Conservation (phyloP, 805 yeast genomes). For the Candida vartiovaarae region DNA sequence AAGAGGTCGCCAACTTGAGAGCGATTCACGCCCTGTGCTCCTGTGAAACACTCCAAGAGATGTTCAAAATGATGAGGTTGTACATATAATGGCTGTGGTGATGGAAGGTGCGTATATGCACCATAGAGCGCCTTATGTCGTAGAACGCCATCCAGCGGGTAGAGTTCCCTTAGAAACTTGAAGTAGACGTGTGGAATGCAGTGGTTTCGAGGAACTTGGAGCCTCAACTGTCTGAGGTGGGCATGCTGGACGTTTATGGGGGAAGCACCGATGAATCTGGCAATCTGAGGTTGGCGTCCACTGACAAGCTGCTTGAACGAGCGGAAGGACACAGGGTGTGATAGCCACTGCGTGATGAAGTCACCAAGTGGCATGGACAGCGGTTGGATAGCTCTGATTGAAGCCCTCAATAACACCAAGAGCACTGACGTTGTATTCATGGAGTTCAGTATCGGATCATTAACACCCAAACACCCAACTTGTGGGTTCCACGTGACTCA, state of each 20-base stretch:
- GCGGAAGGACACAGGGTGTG: not conserved
- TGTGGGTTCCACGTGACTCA: too few species aligned
- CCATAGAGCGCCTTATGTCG: conserved; percentile 13
- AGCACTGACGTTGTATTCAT: too few species aligned
- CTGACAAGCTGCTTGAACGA: not conserved
- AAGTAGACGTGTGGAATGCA: conserved; percentile 13
- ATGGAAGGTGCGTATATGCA: conserved; percentile 25
- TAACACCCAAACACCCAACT: too few species aligned
- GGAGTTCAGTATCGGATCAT: too few species aligned
- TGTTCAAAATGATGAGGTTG: conserved; percentile 26
- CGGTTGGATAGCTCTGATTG: too few species aligned
- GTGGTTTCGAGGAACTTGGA: conserved; percentile 5
- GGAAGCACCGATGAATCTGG: not conserved
- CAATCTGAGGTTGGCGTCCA: not conserved
- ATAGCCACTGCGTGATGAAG: too few species aligned
- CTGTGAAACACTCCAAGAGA: conserved; percentile 18
- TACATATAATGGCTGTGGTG: conserved; percentile 27
- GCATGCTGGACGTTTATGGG: conserved; percentile 8
- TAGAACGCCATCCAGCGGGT: conserved; percentile 8
- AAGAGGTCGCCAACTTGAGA: conserved; percentile 1
- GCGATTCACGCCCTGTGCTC: conserved; percentile 8
- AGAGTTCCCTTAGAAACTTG: conserved; percentile 17
- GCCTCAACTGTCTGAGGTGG: not conserved
- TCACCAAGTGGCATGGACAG: too few species aligned
- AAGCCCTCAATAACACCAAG: too few species aligned